Percentiles rank a stretch among this genome's conserved stretches.
Evolutionary conservation across 2,329 filamentous ascomycete genomes (phyloP).

Genomic region (Trichophyton equinum): DNA sequence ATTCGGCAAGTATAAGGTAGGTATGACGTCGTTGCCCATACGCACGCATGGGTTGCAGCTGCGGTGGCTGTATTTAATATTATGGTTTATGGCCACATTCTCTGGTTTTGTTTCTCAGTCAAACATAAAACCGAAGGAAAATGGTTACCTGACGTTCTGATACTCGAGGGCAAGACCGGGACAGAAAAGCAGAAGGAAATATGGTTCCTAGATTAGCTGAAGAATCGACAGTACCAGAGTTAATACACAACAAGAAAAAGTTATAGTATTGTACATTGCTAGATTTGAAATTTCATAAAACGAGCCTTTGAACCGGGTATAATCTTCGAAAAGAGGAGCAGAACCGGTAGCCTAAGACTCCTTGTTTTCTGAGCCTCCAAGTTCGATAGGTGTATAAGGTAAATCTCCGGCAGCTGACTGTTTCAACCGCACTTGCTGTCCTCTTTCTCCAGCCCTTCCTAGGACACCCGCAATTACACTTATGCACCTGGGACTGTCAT

Average conservation of each 20-base stretch:
- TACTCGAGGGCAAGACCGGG: background rate
- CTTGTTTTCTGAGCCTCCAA: background rate
- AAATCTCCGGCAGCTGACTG: constrained; percentile 50
- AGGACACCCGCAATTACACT: constrained; percentile 74
- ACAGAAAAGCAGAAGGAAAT: too few species aligned
- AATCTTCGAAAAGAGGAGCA: background rate
- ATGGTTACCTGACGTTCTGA: too few species aligned
- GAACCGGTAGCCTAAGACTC: background rate
- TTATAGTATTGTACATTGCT: constrained; percentile 1
- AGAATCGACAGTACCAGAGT: background rate
- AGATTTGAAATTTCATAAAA: background rate
- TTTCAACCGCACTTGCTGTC: constrained; percentile 53
- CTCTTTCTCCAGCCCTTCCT: constrained; percentile 68
- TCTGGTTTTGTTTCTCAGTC: background rate
- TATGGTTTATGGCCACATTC: background rate
- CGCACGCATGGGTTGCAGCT: background rate
- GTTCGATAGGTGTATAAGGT: constrained; percentile 36
- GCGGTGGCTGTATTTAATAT: background rate
- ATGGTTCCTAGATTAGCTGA: background rate
- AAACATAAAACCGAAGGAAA: too few species aligned
- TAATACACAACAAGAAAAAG: background rate
- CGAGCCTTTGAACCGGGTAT: background rate
- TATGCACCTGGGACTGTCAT: constrained; percentile 79
- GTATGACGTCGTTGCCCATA: background rate
- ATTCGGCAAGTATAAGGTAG: background rate